These are phyloP conservation scores for Trichocladium antarcticum DNA, from an alignment of 495 filamentous ascomycete genomes.

Conservation along the genomic window DNA sequence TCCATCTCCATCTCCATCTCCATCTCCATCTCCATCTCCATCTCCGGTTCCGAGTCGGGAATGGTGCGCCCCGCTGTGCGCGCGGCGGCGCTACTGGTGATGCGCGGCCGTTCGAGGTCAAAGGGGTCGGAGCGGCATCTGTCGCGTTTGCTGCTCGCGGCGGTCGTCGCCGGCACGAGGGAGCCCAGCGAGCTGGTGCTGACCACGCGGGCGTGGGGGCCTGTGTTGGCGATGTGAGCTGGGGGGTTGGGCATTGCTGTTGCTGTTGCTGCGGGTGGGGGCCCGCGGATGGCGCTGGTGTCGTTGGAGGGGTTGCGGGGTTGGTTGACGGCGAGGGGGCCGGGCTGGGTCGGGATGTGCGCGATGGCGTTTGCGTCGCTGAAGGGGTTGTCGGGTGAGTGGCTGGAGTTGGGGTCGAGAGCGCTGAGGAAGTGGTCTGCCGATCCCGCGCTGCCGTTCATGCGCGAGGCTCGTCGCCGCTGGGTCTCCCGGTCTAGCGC, in stretches of 20 bases:
- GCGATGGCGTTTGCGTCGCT: constrained; percentile 34
- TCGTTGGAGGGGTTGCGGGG: constrained; percentile 30
- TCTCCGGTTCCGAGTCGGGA: constrained; percentile 10
- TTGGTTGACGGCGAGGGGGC: constrained; percentile 21
- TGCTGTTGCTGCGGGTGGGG: not conserved
- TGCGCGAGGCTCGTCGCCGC: constrained; percentile 20
- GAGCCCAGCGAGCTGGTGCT: constrained; percentile 25
- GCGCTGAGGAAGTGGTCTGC: constrained; percentile 30
- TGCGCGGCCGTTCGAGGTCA: constrained; percentile 45
- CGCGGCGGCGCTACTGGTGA: constrained; percentile 9
- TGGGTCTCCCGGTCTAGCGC: constrained; percentile 27
- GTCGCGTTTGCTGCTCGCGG: constrained; percentile 22
- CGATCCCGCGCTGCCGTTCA: constrained; percentile 20
- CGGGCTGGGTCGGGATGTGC: constrained; percentile 30
- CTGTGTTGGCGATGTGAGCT: constrained; percentile 33
- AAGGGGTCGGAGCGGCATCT: constrained; percentile 57
- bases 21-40: not conserved
- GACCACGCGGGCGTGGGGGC: constrained; percentile 21
- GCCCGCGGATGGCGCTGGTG: constrained; percentile 36
- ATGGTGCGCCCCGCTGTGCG: not conserved
- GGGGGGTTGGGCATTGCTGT: constrained; percentile 18
- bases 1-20: not conserved
- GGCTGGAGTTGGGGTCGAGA: constrained; percentile 30
- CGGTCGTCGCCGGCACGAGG: constrained; percentile 16
- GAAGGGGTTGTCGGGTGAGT: constrained; percentile 22